These are phyloP conservation scores for Fragaria iinumae DNA, from an alignment of 306 rosid genomes.

Conservation along the genomic window DNA sequence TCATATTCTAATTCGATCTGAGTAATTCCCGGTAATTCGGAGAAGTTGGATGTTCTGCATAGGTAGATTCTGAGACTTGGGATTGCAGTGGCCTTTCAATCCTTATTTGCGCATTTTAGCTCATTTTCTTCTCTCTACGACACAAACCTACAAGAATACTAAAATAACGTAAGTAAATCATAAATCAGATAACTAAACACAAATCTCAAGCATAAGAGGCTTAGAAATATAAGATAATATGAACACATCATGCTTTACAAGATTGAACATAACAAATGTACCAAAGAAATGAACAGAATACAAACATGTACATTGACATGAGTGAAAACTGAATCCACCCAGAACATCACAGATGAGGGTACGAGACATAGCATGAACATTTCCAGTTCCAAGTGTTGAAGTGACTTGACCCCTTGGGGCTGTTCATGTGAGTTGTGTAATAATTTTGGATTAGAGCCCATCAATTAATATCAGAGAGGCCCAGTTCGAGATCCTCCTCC, in stretches of 20 bases:
- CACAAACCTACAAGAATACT: too few relatives aligned
- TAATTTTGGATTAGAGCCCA: not conserved
- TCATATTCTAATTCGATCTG: too few relatives aligned
- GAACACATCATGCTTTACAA: not conserved
- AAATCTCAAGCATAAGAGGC: too few relatives aligned
- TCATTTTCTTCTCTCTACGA: too few relatives aligned
- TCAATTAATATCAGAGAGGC: not conserved
- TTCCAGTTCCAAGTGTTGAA: not conserved
- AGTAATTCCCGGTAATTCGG: too few relatives aligned
- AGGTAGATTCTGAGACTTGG: too few relatives aligned
- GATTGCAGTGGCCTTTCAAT: too few relatives aligned
- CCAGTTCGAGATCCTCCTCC: not conserved
- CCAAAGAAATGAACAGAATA: not conserved
- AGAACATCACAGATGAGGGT: not conserved
- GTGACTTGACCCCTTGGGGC: not conserved
- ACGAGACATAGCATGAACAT: not conserved
- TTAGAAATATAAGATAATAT: too few relatives aligned
- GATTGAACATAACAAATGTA: not conserved
- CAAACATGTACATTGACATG: not conserved
- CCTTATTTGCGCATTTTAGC: too few relatives aligned
- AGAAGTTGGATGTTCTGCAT: too few relatives aligned
- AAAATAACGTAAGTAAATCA: too few relatives aligned
- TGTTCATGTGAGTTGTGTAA: not conserved
- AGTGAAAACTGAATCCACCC: not conserved
- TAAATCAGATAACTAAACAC: too few relatives aligned